Evolutionary conservation across 345 rosid species (phyloP).

Genomic region (Acer campestre): DNA sequence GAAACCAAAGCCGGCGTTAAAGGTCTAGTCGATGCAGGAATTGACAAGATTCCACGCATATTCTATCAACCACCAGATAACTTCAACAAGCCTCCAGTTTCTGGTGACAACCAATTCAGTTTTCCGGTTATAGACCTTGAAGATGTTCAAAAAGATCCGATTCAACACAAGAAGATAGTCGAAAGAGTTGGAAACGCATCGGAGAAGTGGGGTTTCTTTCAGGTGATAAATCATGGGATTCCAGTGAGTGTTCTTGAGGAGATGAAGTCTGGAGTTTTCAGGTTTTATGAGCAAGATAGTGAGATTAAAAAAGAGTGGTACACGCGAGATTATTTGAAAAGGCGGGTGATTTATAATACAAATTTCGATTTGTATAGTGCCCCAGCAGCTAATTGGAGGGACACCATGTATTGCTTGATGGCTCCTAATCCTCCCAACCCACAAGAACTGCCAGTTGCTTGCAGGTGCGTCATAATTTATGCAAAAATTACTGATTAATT

Average conservation of each 20-base stretch:
- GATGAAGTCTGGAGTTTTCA: slow-evolving; percentile 24
- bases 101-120: slow-evolving; percentile 6
- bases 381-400: slow-evolving; percentile 46
- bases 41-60: slow-evolving; percentile 29
- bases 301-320: slow-evolving; percentile 27
- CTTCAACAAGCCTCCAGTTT: neutral
- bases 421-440: slow-evolving; percentile 41
- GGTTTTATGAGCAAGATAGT: slow-evolving; percentile 34
- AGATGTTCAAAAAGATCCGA: neutral
- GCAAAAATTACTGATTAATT: no score
- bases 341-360: slow-evolving; percentile 28
- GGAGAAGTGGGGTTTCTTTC: slow-evolving; percentile 33
- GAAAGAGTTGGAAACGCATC: slow-evolving; percentile 21
- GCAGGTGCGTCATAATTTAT: slow-evolving; percentile 26
- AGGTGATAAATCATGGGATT: slow-evolving; percentile 42
- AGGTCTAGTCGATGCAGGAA: slow-evolving; percentile 28
- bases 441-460: slow-evolving; percentile 39
- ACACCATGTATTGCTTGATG: slow-evolving; percentile 31
- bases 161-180: neutral
- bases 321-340: slow-evolving; percentile 19
- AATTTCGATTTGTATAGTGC: slow-evolving; percentile 49
- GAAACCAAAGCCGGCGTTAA: slow-evolving; percentile 31
- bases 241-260: slow-evolving; percentile 25
- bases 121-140: slow-evolving; percentile 49
- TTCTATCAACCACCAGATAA: slow-evolving; percentile 23